Conservation (phyloP, 305 asterid species). For the Vinca major region DNA sequence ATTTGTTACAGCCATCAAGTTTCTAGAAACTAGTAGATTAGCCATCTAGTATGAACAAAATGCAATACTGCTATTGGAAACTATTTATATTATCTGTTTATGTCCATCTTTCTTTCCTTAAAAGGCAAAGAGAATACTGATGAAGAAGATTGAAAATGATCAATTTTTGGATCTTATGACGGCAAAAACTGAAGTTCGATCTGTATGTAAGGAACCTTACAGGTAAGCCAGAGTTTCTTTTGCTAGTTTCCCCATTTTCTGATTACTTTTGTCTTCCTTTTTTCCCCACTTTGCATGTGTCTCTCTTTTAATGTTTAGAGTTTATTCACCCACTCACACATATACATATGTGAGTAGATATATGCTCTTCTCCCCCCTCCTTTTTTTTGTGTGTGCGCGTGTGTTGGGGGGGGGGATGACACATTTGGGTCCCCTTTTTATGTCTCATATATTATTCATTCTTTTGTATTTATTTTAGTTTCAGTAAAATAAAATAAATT, state of each 20-base stretch:
- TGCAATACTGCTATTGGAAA: slow-evolving; percentile 1
- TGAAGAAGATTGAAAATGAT: slow-evolving; percentile 74
- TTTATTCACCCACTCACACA: neutral
- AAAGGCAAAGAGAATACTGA: slow-evolving; percentile 69
- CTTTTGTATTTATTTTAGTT: neutral
- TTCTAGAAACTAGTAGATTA: neutral
- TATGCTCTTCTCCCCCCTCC: no score
- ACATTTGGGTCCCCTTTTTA: neutral
- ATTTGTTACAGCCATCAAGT: neutral
- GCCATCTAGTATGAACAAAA: neutral
- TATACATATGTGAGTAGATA: neutral
- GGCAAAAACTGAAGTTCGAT: slow-evolving; percentile 63
- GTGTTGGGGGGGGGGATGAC: neutral
- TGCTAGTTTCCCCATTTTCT: slow-evolving; percentile 5
- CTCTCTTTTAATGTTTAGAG: neutral
- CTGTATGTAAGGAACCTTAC: slow-evolving; percentile 87
- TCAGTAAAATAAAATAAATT: neutral
- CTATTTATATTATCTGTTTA: neutral
- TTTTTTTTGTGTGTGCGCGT: neutral
- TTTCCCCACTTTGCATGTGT: neutral
- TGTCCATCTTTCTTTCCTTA: slow-evolving; percentile 17
- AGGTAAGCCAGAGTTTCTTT: slow-evolving; percentile 35
- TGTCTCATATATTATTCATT: neutral
- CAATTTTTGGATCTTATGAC: slow-evolving; percentile 80
- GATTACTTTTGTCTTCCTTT: neutral